Percentiles rank a stretch among this genome's conserved stretches.
These are phyloP conservation scores for Calonectria honghensis DNA, from an alignment of 2,329 filamentous ascomycete genomes.

Conservation along the genomic window DNA sequence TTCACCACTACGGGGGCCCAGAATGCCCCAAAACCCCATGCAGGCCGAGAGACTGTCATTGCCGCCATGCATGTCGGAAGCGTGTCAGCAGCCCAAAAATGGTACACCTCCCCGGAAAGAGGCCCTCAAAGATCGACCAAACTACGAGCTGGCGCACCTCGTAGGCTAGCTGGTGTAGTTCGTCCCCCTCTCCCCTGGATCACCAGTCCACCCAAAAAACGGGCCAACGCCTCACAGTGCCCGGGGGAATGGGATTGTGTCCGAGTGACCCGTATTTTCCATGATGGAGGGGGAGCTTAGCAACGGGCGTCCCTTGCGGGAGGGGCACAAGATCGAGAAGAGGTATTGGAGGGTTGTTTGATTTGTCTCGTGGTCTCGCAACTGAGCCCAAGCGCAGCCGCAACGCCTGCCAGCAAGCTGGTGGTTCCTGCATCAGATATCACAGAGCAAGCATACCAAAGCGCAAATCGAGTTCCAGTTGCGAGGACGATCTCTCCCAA, in stretches of 20 bases:
- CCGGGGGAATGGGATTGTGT: conserved; percentile 37
- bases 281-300: conserved; percentile 6
- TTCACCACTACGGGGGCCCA: conserved; percentile 8
- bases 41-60: conserved; percentile 4
- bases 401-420: background rate
- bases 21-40: conserved; percentile 1
- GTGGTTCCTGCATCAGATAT: conserved; percentile 33
- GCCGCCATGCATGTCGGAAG: conserved; percentile 29
- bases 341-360: background rate
- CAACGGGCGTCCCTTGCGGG: conserved; percentile 20
- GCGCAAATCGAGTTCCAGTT: conserved; percentile 18
- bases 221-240: conserved; percentile 29
- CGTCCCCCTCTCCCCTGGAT: conserved; percentile 30
- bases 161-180: conserved; percentile 18
- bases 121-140: conserved; percentile 18
- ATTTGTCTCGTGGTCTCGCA: conserved; percentile 8
- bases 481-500: conserved; percentile 21
- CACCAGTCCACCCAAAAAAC: conserved; percentile 26
- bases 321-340: conserved; percentile 29
- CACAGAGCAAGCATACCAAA: conserved; percentile 7
- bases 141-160: conserved; percentile 27
- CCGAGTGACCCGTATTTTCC: conserved; percentile 33
- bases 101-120: conserved; percentile 19
- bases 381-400: conserved; percentile 1
- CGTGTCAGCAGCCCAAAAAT: conserved; percentile 37